Evolutionary conservation across 2,329 filamentous ascomycete genomes (phyloP), one percentile per base, ranked within the genome.

Genomic region (Talaromyces sp.): DNA sequence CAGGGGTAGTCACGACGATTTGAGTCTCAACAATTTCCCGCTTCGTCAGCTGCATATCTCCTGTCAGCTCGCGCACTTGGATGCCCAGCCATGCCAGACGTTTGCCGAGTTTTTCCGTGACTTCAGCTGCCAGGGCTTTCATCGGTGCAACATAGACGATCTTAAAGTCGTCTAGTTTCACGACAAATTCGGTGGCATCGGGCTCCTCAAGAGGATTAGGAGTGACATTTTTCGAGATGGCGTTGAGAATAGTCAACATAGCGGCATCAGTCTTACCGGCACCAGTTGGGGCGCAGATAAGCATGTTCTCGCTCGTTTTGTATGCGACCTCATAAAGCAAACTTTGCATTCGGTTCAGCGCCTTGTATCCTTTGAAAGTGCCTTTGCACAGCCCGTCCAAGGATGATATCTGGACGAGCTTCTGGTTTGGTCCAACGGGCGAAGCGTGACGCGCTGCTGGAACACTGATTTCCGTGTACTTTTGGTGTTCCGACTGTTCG

Each of bases 131-230:
- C 19, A 99, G 81, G 0, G 94, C 95, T 75, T 99, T 99, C 95
- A 99, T 99, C 0, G 94, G 95, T 1, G 95, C 94, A 46, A 99
- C 94, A 68, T 99, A 99, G 60, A 99, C 92, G 67, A 99, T 93
- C 76, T 99, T 97, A 83, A 97, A 97, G 67, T 96, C 91, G 57
- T 96, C 89, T 0, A 86, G 79, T 61, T 89, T 83, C n/a, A 96
- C 90, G 1, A 84, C 84, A 70, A 97, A 97, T 43, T 96, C 89
- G 0, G 83, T 87, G 0, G 89, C 86, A 58, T 86, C 79, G 0
- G 85, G 85, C 46, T 91, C 80, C 60, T 96, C 90, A 10, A 88
- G 81, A 0, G 92, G 93, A 65, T 86, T 92, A 0, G 94, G 93
- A 0, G 83, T 80, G 26, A 90, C 84, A 69, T 97, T 93, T 72